Evolutionary conservation across 345 rosid genomes (phyloP), one percentile per base, ranked within the genome.

Genomic region (Corchorus olitorius): DNA sequence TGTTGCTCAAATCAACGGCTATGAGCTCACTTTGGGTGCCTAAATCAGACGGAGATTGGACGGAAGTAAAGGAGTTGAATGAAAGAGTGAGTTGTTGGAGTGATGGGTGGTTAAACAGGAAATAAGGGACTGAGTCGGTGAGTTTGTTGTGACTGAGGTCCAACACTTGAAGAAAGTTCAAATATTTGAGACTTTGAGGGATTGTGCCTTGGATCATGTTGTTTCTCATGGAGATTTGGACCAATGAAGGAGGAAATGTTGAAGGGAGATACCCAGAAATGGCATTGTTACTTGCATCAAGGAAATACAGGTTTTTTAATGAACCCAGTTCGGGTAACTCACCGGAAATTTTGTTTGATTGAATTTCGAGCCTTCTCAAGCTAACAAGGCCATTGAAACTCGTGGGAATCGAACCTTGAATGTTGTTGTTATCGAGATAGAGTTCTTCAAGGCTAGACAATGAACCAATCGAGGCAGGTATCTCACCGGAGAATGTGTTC

Each of bases 71-170:
- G 56, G 72, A 76, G 80, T 94, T 92, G 86, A 69, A 81, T n/a
- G 97, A 84, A 77, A 94, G 93, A 20, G 87, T 88, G 59, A 93
- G 92, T 64, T 94, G 98, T 53, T 94, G 93, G 13, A 94, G 92
- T 33, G 97, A 84, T 11, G 88, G 90, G 76, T 84, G 94, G 68
- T 70, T 76, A 83, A 93, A 90, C 68, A 94, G 80, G 55, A 82
- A 43, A 0, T 86, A 77, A 22, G 95, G 92, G 65, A 90, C 79
- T 0, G 88, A 78, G 67, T 82, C 91, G 3, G 66, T 78, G 81
- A 94, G 91, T 14, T 75, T 80, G 86, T 93, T 94, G 85, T 85
- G 78, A 81, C 88, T 90, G 58, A 94, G 83, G 62, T 94, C 98
- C 0, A 93, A 53, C 0, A 94, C 98, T 80, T 94, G 90, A 2